Conservation (phyloP, 768 basidiomycete species). For the Pisolithus marmoratus region DNA sequence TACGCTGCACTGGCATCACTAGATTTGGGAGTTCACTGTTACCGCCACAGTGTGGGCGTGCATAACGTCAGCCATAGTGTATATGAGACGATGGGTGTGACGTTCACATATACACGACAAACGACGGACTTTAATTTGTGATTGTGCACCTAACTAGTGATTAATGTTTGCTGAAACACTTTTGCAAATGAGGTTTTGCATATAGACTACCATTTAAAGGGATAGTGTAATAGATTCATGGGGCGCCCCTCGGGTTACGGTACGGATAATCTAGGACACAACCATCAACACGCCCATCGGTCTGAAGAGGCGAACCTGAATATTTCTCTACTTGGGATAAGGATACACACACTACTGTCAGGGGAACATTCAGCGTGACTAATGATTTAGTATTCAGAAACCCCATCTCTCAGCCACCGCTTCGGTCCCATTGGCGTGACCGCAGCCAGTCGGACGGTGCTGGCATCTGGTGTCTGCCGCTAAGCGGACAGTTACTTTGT, state of each 20-base stretch:
- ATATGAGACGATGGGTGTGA: no score
- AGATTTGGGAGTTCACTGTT: background rate
- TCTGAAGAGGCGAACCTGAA: conserved; percentile 17
- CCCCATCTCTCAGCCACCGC: conserved; percentile 9
- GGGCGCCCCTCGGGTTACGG: no score
- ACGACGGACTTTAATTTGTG: no score
- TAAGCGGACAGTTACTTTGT: no score
- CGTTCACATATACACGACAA: no score
- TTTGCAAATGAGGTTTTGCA: no score
- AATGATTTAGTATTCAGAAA: conserved; percentile 3
- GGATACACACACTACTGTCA: conserved; percentile 8
- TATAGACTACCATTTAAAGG: background rate
- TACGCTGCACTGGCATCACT: no score
- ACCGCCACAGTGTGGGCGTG: background rate
- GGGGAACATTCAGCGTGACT: background rate
- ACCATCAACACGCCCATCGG: background rate
- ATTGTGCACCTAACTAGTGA: no score
- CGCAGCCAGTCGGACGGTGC: no score
- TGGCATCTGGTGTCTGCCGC: no score
- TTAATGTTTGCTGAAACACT: no score
- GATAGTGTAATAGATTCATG: background rate
- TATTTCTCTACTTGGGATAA: conserved; percentile 17
- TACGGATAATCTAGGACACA: background rate
- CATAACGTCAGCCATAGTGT: background rate
- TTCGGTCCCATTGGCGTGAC: no score